Evolutionary conservation across 257 asterid species (phyloP).

Genomic region (Ilex aquifolium): DNA sequence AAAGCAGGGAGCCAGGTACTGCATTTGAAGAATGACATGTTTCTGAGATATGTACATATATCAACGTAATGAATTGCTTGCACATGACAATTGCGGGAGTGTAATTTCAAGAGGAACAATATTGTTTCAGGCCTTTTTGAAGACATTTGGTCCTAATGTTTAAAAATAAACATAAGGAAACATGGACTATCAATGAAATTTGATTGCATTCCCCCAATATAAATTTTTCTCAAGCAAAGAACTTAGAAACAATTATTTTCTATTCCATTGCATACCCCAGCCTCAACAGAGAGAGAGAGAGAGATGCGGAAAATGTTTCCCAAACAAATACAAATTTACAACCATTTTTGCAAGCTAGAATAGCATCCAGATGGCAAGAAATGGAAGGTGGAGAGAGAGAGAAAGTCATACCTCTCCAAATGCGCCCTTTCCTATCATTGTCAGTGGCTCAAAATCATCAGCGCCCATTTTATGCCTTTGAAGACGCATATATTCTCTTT

Average conservation of each 20-base stretch:
- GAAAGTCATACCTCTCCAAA: slow-evolving; percentile 77
- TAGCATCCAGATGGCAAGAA: neutral
- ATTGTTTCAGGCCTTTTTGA: no score
- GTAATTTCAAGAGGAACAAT: no score
- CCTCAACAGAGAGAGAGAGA: neutral
- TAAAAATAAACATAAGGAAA: no score
- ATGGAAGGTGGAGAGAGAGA: neutral
- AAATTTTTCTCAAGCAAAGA: no score
- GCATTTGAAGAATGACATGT: no score
- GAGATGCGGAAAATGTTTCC: neutral
- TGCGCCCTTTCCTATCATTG: slow-evolving; percentile 97
- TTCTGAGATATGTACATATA: no score
- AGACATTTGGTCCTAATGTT: no score
- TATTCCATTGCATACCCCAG: neutral
- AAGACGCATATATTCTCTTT: slow-evolving; percentile 91
- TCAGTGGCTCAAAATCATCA: slow-evolving; percentile 92
- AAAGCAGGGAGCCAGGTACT: no score
- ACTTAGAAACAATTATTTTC: neutral
- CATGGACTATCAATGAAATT: no score
- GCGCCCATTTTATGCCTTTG: slow-evolving; percentile 99
- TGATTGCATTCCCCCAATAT: no score
- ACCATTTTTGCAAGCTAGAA: neutral
- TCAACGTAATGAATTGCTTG: no score
- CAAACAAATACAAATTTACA: neutral
- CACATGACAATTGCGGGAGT: no score